Conservation (phyloP, 192 early-diverging fungal genomes). For the Lobosporangium transversale region DNA sequence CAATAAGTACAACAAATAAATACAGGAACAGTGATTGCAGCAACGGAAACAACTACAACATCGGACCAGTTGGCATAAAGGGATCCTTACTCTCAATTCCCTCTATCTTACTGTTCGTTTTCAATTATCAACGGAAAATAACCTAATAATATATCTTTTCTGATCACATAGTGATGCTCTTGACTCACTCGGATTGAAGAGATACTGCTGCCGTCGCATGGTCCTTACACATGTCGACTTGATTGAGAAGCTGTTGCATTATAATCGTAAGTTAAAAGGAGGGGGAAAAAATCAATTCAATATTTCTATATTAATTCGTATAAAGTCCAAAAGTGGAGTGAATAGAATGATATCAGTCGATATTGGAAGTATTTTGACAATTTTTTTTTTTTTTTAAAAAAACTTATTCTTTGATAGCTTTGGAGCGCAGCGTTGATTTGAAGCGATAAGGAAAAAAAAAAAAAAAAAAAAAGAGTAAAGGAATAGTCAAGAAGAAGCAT, state of each 20-base stretch:
- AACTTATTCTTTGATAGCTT: constrained; percentile 7
- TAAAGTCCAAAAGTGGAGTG: no score
- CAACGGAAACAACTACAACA: not conserved
- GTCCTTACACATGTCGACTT: constrained; percentile 97
- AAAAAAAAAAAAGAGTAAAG: not conserved
- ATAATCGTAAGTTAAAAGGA: constrained; percentile 71
- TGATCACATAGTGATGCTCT: constrained; percentile 79
- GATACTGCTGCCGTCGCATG: constrained; percentile 99
- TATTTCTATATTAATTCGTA: no score
- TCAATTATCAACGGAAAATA: no score
- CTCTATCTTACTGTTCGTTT: no score
- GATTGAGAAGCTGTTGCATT: constrained; percentile 98
- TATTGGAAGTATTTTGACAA: no score
- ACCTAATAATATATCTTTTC: no score
- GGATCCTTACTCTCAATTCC: no score
- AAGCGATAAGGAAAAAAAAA: constrained; percentile 46
- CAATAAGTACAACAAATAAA: not conserved
- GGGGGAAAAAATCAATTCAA: no score
- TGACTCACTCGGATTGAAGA: constrained; percentile 76
- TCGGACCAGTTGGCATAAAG: no score
- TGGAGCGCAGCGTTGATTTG: constrained; percentile 46
- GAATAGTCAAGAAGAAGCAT: not conserved
- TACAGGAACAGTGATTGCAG: not conserved
- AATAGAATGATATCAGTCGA: no score
- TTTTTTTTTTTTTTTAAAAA: no score